phyloP scores from a whole-genome alignment of 768 basidiomycete species.

The Mycena haematopus region DNA sequence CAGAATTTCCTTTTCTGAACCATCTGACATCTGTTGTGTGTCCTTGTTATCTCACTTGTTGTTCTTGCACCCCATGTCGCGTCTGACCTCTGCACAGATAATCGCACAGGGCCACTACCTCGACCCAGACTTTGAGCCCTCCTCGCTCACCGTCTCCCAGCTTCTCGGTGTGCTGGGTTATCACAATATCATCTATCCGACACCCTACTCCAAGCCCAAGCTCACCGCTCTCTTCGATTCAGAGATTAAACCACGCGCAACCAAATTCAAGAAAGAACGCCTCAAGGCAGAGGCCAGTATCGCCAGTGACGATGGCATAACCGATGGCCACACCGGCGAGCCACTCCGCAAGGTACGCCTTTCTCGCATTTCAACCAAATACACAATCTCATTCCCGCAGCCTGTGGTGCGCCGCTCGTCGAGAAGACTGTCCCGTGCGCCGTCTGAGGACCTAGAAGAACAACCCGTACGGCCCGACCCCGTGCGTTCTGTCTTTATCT shows the following conservation, averaged over 20 bases:
- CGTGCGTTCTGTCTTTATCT: conserved; percentile 47
- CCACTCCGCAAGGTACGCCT: conserved; percentile 58
- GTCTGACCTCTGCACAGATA: conserved; percentile 78
- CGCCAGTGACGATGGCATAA: conserved; percentile 84
- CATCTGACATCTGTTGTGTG: not conserved
- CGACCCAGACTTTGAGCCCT: conserved; percentile 77
- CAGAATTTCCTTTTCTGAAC: not conserved
- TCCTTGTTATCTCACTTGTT: not conserved
- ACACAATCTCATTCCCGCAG: conserved; percentile 25
- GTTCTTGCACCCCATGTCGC: conserved; percentile 59
- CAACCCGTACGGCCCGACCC: conserved; percentile 57
- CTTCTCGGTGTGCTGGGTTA: conserved; percentile 78
- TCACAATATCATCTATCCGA: conserved; percentile 77
- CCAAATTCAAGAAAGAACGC: conserved; percentile 67
- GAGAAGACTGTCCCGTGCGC: conserved; percentile 66
- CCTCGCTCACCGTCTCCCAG: conserved; percentile 79
- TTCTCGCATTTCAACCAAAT: not conserved
- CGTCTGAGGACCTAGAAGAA: conserved; percentile 49
- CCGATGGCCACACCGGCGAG: conserved; percentile 81
- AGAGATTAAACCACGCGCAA: conserved; percentile 67
- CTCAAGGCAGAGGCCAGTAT: conserved; percentile 69
- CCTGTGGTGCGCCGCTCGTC: conserved; percentile 60
- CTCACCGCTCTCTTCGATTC: conserved; percentile 80
- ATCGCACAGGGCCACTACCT: conserved; percentile 81
- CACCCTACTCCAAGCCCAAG: conserved; percentile 78